phyloP scores from a whole-genome alignment of 345 rosid genomes.

The Aethionema arabicum region DNA sequence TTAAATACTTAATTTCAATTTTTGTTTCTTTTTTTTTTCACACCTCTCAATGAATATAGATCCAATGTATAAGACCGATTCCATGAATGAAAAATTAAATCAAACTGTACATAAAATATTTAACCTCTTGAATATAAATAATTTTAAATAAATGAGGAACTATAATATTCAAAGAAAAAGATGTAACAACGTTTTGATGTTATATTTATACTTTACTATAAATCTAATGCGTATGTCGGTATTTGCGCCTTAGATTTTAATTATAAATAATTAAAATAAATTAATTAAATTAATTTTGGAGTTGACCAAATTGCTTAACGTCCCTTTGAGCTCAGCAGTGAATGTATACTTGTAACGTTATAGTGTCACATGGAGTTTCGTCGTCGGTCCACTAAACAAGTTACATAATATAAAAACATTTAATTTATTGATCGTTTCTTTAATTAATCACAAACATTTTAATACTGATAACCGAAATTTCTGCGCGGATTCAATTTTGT shows the following conservation, averaged over 20 bases:
- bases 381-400: conserved; percentile 28
- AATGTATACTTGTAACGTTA: conserved; percentile 14
- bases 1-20: background rate
- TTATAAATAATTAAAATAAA: no score
- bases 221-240: no score
- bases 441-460: conserved; percentile 5
- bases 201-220: no score
- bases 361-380: conserved; percentile 29
- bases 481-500: no score
- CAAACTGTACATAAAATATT: background rate
- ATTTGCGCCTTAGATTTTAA: no score
- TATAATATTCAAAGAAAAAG: no score
- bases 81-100: background rate
- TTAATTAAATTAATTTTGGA: background rate
- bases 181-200: no score
- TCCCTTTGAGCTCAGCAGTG: conserved; percentile 12
- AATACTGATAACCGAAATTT: background rate
- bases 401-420: conserved; percentile 12
- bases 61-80: background rate
- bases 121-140: no score
- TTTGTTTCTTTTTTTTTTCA: background rate
- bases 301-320: conserved; percentile 24
- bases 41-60: background rate
- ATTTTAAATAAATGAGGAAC: no score
- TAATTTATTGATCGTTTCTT: background rate